phyloP scores from a whole-genome alignment of 176 grass and related monocot species.

The Carex cristatella region DNA sequence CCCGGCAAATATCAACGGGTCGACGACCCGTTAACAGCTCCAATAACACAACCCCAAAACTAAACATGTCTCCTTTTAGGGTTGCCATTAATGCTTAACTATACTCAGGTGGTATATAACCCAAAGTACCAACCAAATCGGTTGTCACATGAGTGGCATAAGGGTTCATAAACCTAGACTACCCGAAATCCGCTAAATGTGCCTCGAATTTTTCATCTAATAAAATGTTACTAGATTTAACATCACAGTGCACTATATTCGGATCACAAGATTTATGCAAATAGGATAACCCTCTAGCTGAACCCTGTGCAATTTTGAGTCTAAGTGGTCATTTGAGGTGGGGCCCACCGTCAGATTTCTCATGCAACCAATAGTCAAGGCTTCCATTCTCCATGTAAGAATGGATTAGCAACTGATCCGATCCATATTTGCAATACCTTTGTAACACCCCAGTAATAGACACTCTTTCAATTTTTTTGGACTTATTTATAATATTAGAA shows the following conservation, averaged over 20 bases:
- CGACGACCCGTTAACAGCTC: constrained; percentile 70
- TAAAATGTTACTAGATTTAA: constrained; percentile 96
- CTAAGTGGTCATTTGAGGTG: constrained; percentile 77
- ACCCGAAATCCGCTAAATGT: constrained; percentile 88
- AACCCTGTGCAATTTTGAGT: constrained; percentile 78
- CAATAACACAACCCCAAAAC: constrained; percentile 81
- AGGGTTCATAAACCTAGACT: constrained; percentile 76
- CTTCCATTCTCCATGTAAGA: constrained; percentile 93
- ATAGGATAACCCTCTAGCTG: constrained; percentile 78
- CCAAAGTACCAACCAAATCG: constrained; percentile 79
- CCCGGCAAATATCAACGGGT: constrained; percentile 68
- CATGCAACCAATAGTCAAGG: constrained; percentile 94
- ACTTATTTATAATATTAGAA: too few relatives aligned
- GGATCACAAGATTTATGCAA: constrained; percentile 87
- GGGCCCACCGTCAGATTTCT: constrained; percentile 53
- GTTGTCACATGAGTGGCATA: constrained; percentile 96
- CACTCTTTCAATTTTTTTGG: too few relatives aligned
- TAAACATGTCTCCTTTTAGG: constrained; percentile 79
- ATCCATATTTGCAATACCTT: constrained; percentile 77
- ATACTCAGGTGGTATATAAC: constrained; percentile 92
- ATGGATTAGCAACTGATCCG: constrained; percentile 79
- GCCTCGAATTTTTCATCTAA: constrained; percentile 83
- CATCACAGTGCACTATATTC: constrained; percentile 92
- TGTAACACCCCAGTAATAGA: too few relatives aligned
- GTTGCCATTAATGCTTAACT: constrained; percentile 74